Evolutionary conservation across 345 rosid genomes (phyloP), one percentile per base, ranked within the genome.

Genomic region (Gossypium thurberi): DNA sequence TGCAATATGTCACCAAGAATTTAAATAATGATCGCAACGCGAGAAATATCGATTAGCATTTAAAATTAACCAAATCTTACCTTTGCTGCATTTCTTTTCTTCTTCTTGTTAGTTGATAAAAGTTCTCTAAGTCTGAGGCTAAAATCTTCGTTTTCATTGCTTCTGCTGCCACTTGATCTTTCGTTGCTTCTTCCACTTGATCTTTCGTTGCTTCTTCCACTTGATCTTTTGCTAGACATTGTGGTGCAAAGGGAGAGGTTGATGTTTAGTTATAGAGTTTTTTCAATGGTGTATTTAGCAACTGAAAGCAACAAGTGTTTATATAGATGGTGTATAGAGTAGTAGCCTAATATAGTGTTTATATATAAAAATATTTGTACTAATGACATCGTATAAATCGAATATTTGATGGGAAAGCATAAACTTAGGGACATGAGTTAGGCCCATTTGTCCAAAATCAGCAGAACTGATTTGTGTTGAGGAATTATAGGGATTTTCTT

Each of bases 161-260:
- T 70, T 40, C 73, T 53, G 40, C 40, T 33, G 40, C 40, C 40
- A 33, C 40, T 33, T 33, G 40, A 5, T 33, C 23, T 67, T 67
- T 48, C 57, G 9, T 67, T 23, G 20, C 43, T 51, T 46, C 56
- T 25, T 26, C 40, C 40, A 33, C 40, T 33, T 33, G 40, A 5
- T 33, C 23, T 67, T 67, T 48, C 57, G 9, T 67, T 21, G 20
- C 43, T 51, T 46, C 56, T 25, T 26, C 18, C 18, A 55, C 48
- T 70, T 70, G 73, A 51, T 69, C 73, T 52, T 53, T 53, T 69
- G 47, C 73, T 53, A 52, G 73, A 69, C 73, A 69, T 69, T 18
- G 50, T 7, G 50, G 33, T 2, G 23, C 53, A 43, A 5, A 17
- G 18, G 25, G n/a, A 10, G 21, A 28, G 46, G 4, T 26, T 26